phyloP scores from a whole-genome alignment of 2,329 filamentous ascomycete species.

The Sordariomycetes sp. region DNA sequence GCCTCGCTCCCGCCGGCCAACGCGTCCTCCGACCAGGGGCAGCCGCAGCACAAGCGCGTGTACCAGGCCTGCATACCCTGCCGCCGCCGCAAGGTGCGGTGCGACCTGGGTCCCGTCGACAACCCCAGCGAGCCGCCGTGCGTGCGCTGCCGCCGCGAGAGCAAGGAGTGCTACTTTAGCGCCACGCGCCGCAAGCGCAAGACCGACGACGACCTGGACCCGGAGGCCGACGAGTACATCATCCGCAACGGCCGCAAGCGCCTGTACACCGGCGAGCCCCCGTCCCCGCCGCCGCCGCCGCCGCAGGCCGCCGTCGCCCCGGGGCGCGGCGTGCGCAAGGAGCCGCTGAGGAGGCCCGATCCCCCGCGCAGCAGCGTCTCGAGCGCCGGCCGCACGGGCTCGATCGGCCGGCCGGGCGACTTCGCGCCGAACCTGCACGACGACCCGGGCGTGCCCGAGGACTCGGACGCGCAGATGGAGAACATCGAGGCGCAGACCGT shows the following conservation, averaged over 20 bases:
- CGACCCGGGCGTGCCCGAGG: conserved; percentile 41
- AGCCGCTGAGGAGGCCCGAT: conserved; percentile 55
- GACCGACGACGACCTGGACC: conserved; percentile 45
- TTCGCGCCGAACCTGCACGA: conserved; percentile 26
- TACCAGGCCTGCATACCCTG: conserved; percentile 56
- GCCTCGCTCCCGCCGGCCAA: not conserved
- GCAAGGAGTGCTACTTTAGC: conserved; percentile 95
- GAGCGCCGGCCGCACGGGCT: conserved; percentile 19
- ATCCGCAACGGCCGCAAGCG: conserved; percentile 66
- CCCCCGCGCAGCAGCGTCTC: conserved; percentile 20
- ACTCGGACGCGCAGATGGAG: conserved; percentile 51
- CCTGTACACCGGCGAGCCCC: conserved; percentile 29
- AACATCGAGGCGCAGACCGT: conserved; percentile 55
- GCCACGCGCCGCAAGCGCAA: conserved; percentile 89
- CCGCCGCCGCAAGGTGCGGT: conserved; percentile 50
- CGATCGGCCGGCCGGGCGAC: conserved; percentile 18
- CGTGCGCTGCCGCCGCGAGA: conserved; percentile 84
- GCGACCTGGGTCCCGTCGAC: conserved; percentile 67
- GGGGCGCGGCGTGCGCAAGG: conserved; percentile 52
- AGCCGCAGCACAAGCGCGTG: conserved; percentile 41
- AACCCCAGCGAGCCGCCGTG: conserved; percentile 91
- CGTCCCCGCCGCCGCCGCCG: conserved; percentile 29
- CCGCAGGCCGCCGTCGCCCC: conserved; percentile 47
- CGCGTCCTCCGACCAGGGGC: not conserved
- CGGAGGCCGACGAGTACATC: conserved; percentile 54